Evolutionary conservation across 331 rosid genomes (phyloP), one percentile per base, ranked within the genome.

Genomic region (Quercus tomentella): DNA sequence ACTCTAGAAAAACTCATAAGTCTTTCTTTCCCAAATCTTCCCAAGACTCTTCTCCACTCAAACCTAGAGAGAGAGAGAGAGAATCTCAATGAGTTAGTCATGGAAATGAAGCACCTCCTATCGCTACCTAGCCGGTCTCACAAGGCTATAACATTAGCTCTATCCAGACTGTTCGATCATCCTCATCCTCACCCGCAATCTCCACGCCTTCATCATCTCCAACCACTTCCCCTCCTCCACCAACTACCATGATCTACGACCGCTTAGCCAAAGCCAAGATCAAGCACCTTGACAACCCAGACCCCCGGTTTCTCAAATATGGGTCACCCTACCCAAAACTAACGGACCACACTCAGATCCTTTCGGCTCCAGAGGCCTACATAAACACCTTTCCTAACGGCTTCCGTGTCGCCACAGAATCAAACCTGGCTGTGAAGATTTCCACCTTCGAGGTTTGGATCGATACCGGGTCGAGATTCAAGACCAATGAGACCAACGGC

Each of bases 371-470:
- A 0, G 92, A 92, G 74, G 92, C 98, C 1, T 89, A 89, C 31
- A 78, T 92, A 2, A 90, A 93, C 2, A 89, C 90, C 4, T 94
- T 93, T 16, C 87, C 91, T 2, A 93, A 93, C 58, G 97, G 96
- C 4, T 89, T 94, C 22, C 83, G 96, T 1, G 91, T 92, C 0
- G 97, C 97, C 3, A 92, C 96, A 0, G 89, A 94, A 77, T 92
- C 97, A 1, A 84, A 78, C 82, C 93, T 94, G 6, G 86, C 85
- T 0, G 49, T 77, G 2, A 73, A 76, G 31, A 89, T 94, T 1
- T 94, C 96, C 2, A 92, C 97, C 0, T 96, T 94, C 0, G 92
- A 96, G 1, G 96, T 90, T 0, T 92, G 98, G 98, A 94, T 94
- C 82, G 92, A 92, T n/a, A 90, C 94, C 0, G 93, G 94, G n/a